Base-by-base conservation (phyloP, 345 rosid genomes). In the Anacardium occidentale region DNA sequence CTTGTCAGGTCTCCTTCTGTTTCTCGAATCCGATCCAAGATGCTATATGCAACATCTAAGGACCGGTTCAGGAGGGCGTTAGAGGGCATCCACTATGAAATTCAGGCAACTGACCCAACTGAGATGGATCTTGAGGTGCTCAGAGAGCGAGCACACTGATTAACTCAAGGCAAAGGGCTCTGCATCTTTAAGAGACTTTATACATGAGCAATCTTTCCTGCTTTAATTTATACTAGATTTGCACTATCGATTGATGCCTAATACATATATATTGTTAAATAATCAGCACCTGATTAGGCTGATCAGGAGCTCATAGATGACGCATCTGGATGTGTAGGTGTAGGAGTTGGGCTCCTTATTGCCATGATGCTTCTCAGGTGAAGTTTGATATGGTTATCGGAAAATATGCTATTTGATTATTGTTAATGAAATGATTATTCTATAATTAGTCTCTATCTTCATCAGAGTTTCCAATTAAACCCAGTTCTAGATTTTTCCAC, bases 301-400 rank as follows among this genome's bases (percentile, higher is more conserved):
- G 90, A 86, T 73, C 26, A 48, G 70, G 81, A 79, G 82, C 82
- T 71, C 74, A 34, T 63, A 52, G 17, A 15, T 34, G 6, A n/a
- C 20, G 64, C 74, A 51, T 57, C 61, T 22, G 1, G 51, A 58
- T 79, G 29, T 21, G 4, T 8, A 56, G 74, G 29, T 21, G 4
- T 8, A 56, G 74, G 64, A 24, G 17, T 18, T 29, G 76, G 66
- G 79, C 82, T 77, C 51, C 78, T 74, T 67, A 24, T 69, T 73
- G 66, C 80, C 83, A 72, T 84, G 88, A 86, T 82, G 86, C 88
- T 84, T 83, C 83, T 64, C 77, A 32, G 83, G 80, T 82, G 81
- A 64, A 62, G 75, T 55, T 45, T 67, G 55, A 60, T 52, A 20
- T 53, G 53, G 24, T 44, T 34, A 63, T 73, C 76, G 66, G 42